Evolutionary conservation across 1,284 basidiomycete genomes (phyloP).

Genomic region (Sporisorium sorghi): DNA sequence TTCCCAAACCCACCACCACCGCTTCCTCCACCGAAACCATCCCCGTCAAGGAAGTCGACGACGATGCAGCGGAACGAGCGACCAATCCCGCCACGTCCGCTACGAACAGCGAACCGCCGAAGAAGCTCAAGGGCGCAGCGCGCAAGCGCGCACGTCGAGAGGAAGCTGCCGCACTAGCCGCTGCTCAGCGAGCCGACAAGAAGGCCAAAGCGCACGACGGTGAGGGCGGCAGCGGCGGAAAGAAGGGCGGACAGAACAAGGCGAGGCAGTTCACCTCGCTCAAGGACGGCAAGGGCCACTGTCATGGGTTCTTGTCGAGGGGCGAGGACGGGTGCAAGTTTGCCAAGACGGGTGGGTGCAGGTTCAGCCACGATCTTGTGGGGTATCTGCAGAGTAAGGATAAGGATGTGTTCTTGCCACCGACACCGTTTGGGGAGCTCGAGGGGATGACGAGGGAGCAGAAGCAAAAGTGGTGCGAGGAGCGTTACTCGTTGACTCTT

Average conservation of each 20-base stretch:
- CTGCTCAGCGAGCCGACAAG: constrained; percentile 30
- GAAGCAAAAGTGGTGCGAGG: constrained; percentile 36
- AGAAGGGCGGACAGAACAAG: constrained; percentile 59
- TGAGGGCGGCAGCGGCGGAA: background rate
- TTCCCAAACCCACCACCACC: constrained; percentile 27
- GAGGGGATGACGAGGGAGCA: constrained; percentile 11
- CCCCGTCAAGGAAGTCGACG: constrained; percentile 18
- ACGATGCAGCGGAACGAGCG: constrained; percentile 35
- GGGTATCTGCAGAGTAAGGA: constrained; percentile 83
- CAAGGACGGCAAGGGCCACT: constrained; percentile 36
- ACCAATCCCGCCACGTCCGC: constrained; percentile 24
- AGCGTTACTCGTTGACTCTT: constrained; percentile 40
- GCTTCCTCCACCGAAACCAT: background rate
- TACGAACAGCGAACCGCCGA: constrained; percentile 12
- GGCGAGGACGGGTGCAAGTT: constrained; percentile 47
- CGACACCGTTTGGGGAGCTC: constrained; percentile 30
- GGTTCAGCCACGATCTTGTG: constrained; percentile 81
- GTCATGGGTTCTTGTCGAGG: constrained; percentile 30
- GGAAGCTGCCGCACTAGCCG: constrained; percentile 37
- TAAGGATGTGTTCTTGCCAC: constrained; percentile 75
- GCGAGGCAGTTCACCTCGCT: constrained; percentile 29
- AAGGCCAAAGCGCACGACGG: constrained; percentile 18
- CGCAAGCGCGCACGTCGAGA: constrained; percentile 41
- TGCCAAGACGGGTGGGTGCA: constrained; percentile 72
- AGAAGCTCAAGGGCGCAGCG: constrained; percentile 53